These are phyloP conservation scores for Cryptosporidium meleagridis DNA, from an alignment of 169 alveolate genomes.

Conservation along the genomic window DNA sequence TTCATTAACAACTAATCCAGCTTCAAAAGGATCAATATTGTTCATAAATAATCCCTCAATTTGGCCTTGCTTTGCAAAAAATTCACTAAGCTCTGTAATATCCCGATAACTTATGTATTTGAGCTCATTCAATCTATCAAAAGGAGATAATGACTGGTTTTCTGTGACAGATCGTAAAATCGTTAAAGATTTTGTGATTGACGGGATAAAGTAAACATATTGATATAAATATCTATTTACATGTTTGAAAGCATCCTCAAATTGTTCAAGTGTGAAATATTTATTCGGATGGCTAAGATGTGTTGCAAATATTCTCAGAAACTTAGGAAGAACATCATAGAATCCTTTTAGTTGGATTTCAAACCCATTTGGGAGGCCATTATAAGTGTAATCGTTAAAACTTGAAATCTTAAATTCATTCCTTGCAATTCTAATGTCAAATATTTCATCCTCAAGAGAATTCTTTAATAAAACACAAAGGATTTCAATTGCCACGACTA, in stretches of 20 bases:
- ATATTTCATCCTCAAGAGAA: conserved; percentile 47
- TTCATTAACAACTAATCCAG: conserved; percentile 14
- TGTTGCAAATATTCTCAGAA: conserved; percentile 17
- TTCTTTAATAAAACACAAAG: background rate
- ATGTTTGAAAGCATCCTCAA: background rate
- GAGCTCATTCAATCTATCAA: conserved; percentile 34
- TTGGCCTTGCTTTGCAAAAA: conserved; percentile 15
- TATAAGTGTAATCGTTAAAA: conserved; percentile 22
- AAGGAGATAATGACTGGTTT: conserved; percentile 17
- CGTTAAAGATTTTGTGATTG: conserved; percentile 4
- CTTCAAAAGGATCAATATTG: background rate
- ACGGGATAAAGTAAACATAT: conserved; percentile 2
- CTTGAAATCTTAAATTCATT: conserved; percentile 41
- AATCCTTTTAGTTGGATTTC: conserved; percentile 18
- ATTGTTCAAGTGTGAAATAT: background rate
- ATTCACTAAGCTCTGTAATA: background rate
- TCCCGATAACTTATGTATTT: conserved; percentile 1
- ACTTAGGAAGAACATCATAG: conserved; percentile 20
- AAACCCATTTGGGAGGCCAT: conserved; percentile 46
- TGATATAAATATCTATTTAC: background rate
- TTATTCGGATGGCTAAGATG: conserved; percentile 22
- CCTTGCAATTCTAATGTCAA: conserved; percentile 6
- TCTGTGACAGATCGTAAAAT: conserved; percentile 40
- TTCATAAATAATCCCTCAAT: conserved; percentile 8
- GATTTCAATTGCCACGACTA: conserved; percentile 31